Conservation (phyloP, 1,139 yeast genomes). For the Debaryomyces psychrophilus region DNA sequence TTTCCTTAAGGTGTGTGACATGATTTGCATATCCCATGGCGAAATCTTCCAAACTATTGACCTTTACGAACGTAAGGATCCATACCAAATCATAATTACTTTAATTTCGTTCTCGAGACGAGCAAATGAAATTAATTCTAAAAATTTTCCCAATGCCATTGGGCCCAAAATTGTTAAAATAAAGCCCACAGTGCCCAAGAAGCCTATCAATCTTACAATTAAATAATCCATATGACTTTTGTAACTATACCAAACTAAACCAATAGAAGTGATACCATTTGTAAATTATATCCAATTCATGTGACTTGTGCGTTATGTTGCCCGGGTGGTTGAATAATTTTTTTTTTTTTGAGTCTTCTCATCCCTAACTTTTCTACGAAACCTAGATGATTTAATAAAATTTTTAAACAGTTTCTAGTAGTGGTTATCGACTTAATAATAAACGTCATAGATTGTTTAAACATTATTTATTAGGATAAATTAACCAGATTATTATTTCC, state of each 20-base stretch:
- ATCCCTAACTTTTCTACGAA: constrained; percentile 9
- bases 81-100: constrained; percentile 75
- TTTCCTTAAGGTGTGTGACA: constrained; percentile 62
- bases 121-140: constrained; percentile 41
- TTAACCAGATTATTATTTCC: neutral
- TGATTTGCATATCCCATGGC: constrained; percentile 76
- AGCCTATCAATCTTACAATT: constrained; percentile 29
- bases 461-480: neutral
- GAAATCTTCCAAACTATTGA: constrained; percentile 86
- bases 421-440: constrained; percentile 1
- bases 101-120: constrained; percentile 70
- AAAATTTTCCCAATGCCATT: constrained; percentile 26
- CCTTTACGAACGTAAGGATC: constrained; percentile 71
- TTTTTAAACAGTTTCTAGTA: constrained; percentile 1
- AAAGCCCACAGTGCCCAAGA: constrained; percentile 42
- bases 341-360: constrained; percentile 10
- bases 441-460: neutral
- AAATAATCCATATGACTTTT: neutral
- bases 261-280: constrained; percentile 3
- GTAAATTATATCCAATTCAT: constrained; percentile 2
- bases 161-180: constrained; percentile 42
- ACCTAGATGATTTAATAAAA: constrained; percentile 6
- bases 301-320: constrained; percentile 2
- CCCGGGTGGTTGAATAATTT: constrained; percentile 2
- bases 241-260: neutral